These are phyloP conservation scores for Populus nigra DNA, from an alignment of 345 rosid species.

Conservation along the genomic window DNA sequence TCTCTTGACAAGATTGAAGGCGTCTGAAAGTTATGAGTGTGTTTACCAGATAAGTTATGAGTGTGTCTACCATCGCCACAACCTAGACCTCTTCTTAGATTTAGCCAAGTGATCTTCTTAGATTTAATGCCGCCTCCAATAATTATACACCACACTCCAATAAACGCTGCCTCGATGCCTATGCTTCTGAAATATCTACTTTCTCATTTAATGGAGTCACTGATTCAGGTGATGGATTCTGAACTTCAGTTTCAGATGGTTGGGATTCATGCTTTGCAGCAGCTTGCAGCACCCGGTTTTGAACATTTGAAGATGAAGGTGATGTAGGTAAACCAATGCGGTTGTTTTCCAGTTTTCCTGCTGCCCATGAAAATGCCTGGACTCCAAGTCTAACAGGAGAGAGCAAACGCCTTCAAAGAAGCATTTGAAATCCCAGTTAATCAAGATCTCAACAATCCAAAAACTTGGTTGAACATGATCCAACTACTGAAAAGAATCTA, in stretches of 20 bases:
- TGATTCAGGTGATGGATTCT: conserved; percentile 40
- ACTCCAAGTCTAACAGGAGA: conserved; percentile 67
- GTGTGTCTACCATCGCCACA: too few relatives aligned
- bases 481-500: not conserved
- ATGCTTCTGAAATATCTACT: conserved; percentile 58
- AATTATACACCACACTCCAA: not conserved
- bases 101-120: too few relatives aligned
- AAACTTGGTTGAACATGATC: not conserved
- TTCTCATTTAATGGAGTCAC: conserved; percentile 30
- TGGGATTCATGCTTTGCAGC: conserved; percentile 91
- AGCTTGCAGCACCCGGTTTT: conserved; percentile 78
- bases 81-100: too few relatives aligned
- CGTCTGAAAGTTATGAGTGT: too few relatives aligned
- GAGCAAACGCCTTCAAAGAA: conserved; percentile 47
- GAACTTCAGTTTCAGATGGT: conserved; percentile 56
- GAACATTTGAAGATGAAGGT: conserved; percentile 82
- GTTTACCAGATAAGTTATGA: too few relatives aligned
- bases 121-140: too few relatives aligned
- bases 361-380: conserved; percentile 79
- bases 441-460: not conserved
- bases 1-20: too few relatives aligned
- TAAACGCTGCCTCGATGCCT: conserved; percentile 6
- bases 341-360: conserved; percentile 81
- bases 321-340: conserved; percentile 82
- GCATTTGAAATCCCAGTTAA: not conserved